Base-by-base conservation (phyloP, 495 filamentous ascomycete genomes). In the Aspergillus carlsbadensis region DNA sequence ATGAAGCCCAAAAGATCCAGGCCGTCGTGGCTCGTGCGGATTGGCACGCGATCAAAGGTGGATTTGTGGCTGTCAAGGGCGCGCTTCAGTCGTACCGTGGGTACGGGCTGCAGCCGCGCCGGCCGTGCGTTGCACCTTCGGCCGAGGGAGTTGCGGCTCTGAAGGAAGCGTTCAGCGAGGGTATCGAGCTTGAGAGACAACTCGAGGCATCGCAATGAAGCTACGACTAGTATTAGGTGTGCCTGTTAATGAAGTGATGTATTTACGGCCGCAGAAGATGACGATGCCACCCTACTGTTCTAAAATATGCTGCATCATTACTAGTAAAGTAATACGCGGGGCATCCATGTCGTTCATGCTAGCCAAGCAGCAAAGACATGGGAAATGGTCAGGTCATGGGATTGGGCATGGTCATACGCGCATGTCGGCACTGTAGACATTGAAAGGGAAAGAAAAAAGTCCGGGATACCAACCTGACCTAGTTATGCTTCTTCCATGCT, bases 21-120 rank as follows among this genome's bases (percentile, higher is more conserved):
- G 87, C 87, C 11, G 73, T 93, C 39, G 83, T 96, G 33, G 88
- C 90, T 10, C 76, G 85, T 35, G 90, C 89, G 17, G 92, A 97
- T 75, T 96, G 92, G 92, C 85, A 81, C 15, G 87, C 87, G 17
- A 96, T 95, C 62, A 84, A 92, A 60, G 87, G 88, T 37, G 92
- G 91, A 20, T 89, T 96, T 53, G 83, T 95, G 14, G 90, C 88
- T 24, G 89, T 90, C 60, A 97, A 97, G 81, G 83, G 81, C 53
- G 89, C 82, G 1, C 68, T 97, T 63, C 78, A 91, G 68, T 76
- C 79, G 26, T 86, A 84, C 65, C 83, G 83, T 60, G 89, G 87
- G 45, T 96, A 96, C 67, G 92, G 91, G 17, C 89, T 88, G 15
- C 81, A 81, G 57, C 87, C 85, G 18, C 80, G 92, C 15, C 87